Conservation (phyloP, 495 filamentous ascomycete species). For the Talaromyces liani region DNA sequence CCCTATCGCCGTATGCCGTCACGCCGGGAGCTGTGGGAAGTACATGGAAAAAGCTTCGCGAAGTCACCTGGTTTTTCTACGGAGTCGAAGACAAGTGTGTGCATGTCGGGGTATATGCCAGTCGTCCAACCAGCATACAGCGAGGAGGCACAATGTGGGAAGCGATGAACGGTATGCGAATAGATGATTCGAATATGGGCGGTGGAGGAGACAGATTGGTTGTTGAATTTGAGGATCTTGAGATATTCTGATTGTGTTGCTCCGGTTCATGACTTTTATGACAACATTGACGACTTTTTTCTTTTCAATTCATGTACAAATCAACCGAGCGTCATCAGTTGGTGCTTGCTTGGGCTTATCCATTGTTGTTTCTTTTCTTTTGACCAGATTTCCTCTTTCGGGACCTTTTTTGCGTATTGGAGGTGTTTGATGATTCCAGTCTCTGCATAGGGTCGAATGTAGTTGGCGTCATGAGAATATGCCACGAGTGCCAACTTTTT, state of each 20-base stretch:
- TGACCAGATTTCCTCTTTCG: neutral
- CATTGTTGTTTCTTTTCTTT: conserved; percentile 4
- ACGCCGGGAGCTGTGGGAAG: conserved; percentile 34
- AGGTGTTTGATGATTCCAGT: neutral
- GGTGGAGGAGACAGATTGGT: conserved; percentile 35
- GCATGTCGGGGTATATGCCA: conserved; percentile 50
- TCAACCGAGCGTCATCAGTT: neutral
- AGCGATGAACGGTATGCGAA: conserved; percentile 33
- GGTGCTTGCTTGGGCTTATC: neutral
- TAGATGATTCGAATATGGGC: conserved; percentile 17
- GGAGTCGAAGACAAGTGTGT: conserved; percentile 53
- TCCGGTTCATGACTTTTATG: conserved; percentile 1
- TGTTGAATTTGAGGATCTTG: conserved; percentile 51
- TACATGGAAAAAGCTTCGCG: conserved; percentile 50
- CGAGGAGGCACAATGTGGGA: conserved; percentile 33
- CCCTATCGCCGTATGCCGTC: conserved; percentile 24
- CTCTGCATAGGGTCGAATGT: neutral
- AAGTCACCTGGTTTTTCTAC: conserved; percentile 56
- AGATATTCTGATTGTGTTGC: conserved; percentile 36
- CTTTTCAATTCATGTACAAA: conserved; percentile 2
- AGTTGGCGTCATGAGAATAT: neutral
- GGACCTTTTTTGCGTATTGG: neutral
- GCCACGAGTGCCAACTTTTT: neutral
- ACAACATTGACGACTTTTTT: conserved; percentile 8
- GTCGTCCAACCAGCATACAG: conserved; percentile 37